Percentiles rank a stretch among this genome's conserved stretches.
phyloP scores from a whole-genome alignment of 768 basidiomycete genomes.

The Lanmaoa pseudosensibilis region DNA sequence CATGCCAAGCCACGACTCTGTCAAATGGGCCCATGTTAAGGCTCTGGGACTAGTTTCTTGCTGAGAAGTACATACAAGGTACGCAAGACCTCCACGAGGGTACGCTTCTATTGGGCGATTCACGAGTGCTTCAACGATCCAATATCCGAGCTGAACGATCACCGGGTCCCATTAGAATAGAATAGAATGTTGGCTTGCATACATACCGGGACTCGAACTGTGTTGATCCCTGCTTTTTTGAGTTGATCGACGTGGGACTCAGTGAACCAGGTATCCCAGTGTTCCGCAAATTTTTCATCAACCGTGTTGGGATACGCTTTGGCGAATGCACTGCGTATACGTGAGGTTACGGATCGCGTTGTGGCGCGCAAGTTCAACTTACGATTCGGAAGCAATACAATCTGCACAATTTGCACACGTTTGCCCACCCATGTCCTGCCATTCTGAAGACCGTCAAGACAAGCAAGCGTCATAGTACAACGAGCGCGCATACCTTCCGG shows the following conservation, averaged over 20 bases:
- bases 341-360: neutral
- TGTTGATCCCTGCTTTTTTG: slow-evolving; percentile 59
- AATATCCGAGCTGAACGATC: slow-evolving; percentile 65
- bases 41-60: neutral
- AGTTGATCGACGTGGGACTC: slow-evolving; percentile 59
- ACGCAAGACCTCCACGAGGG: slow-evolving; percentile 65
- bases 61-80: slow-evolving; percentile 47
- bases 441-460: slow-evolving; percentile 44
- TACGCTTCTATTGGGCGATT: slow-evolving; percentile 59
- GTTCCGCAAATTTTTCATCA: slow-evolving; percentile 56
- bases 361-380: neutral
- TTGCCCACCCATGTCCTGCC: slow-evolving; percentile 73
- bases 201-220: slow-evolving; percentile 72
- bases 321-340: slow-evolving; percentile 50
- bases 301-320: slow-evolving; percentile 58
- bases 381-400: slow-evolving; percentile 75
- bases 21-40: neutral
- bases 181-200: neutral
- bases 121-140: slow-evolving; percentile 76
- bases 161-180: neutral
- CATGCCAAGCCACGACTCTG: slow-evolving; percentile 64
- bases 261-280: slow-evolving; percentile 79
- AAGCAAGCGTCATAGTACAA: neutral
- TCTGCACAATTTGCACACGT: slow-evolving; percentile 54
- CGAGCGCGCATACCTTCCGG: slow-evolving; percentile 48